Evolutionary conservation across 164 flowering plant genomes (phyloP).

Genomic region (Magnolia sinica): DNA sequence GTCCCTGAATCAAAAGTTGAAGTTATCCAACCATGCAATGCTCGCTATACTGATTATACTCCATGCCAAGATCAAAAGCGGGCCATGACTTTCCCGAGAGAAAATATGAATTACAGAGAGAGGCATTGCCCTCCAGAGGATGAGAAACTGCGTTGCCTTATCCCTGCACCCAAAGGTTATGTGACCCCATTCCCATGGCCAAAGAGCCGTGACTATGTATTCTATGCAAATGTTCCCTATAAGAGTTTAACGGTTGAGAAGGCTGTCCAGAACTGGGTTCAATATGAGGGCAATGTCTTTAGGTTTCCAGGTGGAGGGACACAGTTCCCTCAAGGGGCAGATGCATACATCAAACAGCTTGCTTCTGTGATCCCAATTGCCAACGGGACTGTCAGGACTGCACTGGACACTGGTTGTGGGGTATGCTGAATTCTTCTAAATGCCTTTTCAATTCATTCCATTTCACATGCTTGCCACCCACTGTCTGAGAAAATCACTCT

Average conservation of each 20-base stretch:
- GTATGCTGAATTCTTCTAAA: conserved; percentile 34
- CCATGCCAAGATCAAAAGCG: conserved; percentile 92
- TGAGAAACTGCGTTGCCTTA: conserved; percentile 65
- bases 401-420: conserved; percentile 94
- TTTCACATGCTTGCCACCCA: neutral
- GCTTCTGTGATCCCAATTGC: conserved; percentile 69
- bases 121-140: conserved; percentile 77
- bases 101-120: conserved; percentile 75
- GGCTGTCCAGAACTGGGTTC: conserved; percentile 94
- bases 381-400: conserved; percentile 82
- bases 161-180: conserved; percentile 91
- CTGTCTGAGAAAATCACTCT: neutral
- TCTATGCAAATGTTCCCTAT: conserved; percentile 86
- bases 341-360: conserved; percentile 75
- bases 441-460: neutral
- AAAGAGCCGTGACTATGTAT: conserved; percentile 85
- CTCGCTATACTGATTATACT: conserved; percentile 67
- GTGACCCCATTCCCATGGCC: conserved; percentile 95
- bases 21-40: conserved; percentile 50
- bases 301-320: conserved; percentile 97
- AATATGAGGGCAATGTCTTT: conserved; percentile 79
- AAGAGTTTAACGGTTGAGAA: conserved; percentile 89
- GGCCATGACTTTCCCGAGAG: conserved; percentile 88
- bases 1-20: conserved; percentile 33
- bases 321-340: conserved; percentile 93